Evolutionary conservation across 2,329 filamentous ascomycete species (phyloP).

Genomic region (Verticillium dahliae): DNA sequence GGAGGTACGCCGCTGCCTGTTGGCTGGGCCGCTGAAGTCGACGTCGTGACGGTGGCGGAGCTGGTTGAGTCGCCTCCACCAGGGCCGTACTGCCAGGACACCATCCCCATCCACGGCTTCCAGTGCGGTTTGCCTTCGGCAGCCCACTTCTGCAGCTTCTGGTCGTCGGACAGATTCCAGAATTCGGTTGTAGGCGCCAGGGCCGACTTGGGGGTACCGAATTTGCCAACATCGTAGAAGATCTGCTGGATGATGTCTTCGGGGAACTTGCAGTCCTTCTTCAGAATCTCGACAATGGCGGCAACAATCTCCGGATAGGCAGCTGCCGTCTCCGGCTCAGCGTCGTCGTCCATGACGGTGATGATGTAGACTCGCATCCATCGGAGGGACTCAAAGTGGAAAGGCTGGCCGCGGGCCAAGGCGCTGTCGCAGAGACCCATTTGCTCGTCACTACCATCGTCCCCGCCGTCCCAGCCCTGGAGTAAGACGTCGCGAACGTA

Average conservation of each 20-base stretch:
- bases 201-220: not conserved
- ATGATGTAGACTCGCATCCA: not conserved
- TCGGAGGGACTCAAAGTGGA: not conserved
- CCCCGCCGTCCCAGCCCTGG: not conserved
- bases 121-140: not conserved
- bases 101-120: constrained; percentile 1
- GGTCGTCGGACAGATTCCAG: not conserved
- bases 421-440: not conserved
- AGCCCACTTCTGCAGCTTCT: not conserved
- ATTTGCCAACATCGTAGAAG: not conserved
- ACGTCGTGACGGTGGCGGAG: not conserved
- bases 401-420: not conserved
- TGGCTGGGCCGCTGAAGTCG: not conserved
- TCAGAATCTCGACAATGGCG: not conserved
- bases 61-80: not conserved
- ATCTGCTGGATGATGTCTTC: not conserved
- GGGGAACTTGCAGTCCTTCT: not conserved
- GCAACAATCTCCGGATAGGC: not conserved
- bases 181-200: not conserved
- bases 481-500: constrained; percentile 1
- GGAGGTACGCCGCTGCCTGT: not conserved
- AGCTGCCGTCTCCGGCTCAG: not conserved
- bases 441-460: not conserved
- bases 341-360: not conserved
- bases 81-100: constrained; percentile 9